Evolutionary conservation across 192 early-diverging fungal species (phyloP).

Genomic region (Helicostylum pulchrum): DNA sequence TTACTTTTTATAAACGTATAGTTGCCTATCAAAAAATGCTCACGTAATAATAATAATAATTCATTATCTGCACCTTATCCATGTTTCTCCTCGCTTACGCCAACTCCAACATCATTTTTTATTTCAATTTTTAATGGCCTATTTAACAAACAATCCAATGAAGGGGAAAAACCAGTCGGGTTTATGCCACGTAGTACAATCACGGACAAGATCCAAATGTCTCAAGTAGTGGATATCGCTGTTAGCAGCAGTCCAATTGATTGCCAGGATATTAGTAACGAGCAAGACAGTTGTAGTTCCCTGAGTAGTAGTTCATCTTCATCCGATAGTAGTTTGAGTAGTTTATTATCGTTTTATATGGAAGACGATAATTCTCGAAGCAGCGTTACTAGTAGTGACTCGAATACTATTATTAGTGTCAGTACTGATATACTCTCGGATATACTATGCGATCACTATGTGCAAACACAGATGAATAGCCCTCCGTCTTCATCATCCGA

Average conservation of each 20-base stretch:
- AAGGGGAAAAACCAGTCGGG: background rate
- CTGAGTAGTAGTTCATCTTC: no score
- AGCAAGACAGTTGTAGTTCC: no score
- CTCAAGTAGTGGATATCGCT: no score
- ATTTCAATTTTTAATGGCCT: background rate
- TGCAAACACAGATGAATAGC: slow-evolving; percentile 10
- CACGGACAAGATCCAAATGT: background rate
- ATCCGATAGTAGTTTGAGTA: no score
- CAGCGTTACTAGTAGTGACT: background rate
- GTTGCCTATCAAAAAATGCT: no score
- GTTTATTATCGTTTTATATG: no score
- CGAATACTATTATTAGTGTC: background rate
- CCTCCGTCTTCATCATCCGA: background rate
- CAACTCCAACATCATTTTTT: slow-evolving; percentile 2
- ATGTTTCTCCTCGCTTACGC: background rate
- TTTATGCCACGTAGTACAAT: background rate
- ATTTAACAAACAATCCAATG: background rate
- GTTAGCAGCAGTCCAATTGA: no score
- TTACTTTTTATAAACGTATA: background rate
- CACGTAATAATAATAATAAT: no score
- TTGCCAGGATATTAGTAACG: no score
- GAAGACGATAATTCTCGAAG: background rate
- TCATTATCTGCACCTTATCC: background rate
- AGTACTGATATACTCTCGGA: slow-evolving; percentile 17
- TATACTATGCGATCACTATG: slow-evolving; percentile 24